Evolutionary conservation across 2,329 filamentous ascomycete genomes (phyloP).

Genomic region (Fusarium dimerum): DNA sequence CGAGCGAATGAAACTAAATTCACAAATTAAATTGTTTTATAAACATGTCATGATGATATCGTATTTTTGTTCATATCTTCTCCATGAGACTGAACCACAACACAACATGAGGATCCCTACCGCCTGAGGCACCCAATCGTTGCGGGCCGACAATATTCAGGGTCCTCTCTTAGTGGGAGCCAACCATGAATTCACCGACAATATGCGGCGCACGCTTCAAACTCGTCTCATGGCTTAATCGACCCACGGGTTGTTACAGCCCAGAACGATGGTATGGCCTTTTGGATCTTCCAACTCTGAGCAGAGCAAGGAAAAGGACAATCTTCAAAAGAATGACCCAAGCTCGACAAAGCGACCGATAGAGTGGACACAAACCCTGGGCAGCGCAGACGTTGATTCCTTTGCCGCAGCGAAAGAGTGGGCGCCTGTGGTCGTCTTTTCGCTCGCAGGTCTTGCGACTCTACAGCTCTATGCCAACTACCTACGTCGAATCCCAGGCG

Average conservation of each 20-base stretch:
- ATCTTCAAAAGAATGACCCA: conserved; percentile 10
- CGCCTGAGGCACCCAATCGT: conserved; percentile 29
- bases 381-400: conserved; percentile 26
- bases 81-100: not conserved
- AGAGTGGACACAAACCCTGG: conserved; percentile 43
- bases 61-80: not conserved
- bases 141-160: conserved; percentile 16
- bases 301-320: conserved; percentile 21
- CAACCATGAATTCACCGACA: conserved; percentile 3
- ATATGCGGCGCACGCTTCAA: conserved; percentile 15
- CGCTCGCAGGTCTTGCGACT: conserved; percentile 39
- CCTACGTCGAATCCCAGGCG: conserved; percentile 79
- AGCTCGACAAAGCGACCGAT: conserved; percentile 28
- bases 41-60: not conserved
- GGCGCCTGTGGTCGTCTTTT: conserved; percentile 41
- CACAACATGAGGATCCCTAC: not conserved
- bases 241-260: conserved; percentile 31
- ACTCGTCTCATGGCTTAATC: conserved; percentile 18
- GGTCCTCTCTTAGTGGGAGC: conserved; percentile 8
- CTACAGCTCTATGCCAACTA: conserved; percentile 69
- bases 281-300: conserved; percentile 35
- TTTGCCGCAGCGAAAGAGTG: conserved; percentile 41
- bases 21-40: conserved; percentile 9
- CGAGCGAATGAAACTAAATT: conserved; percentile 29
- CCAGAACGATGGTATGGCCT: conserved; percentile 42